Conservation (phyloP, 768 basidiomycete species). For the Boletus vinaceobasis region DNA sequence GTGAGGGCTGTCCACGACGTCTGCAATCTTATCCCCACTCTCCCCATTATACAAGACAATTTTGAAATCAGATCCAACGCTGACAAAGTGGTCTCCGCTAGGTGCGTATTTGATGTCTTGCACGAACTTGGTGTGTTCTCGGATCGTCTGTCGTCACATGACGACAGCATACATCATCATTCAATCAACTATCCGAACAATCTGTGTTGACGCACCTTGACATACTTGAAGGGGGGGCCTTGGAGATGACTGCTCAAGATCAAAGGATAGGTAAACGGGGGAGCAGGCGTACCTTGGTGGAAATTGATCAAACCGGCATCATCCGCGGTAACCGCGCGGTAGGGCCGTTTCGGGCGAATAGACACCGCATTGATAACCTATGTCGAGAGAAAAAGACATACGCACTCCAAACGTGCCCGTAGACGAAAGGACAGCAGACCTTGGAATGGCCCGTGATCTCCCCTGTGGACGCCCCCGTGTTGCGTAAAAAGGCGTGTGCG, state of each 20-base stretch:
- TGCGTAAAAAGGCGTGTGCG: constrained; percentile 80
- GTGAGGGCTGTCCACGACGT: constrained; percentile 66
- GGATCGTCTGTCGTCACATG: constrained; percentile 57
- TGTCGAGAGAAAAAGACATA: not conserved
- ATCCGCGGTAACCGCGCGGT: constrained; percentile 82
- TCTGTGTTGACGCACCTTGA: constrained; percentile 49
- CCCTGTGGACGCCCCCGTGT: constrained; percentile 80
- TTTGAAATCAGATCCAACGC: constrained; percentile 86
- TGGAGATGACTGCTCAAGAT: not conserved
- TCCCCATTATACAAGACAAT: constrained; percentile 89
- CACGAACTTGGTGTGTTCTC: constrained; percentile 87
- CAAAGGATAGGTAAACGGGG: not conserved
- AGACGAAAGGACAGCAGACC: constrained; percentile 35
- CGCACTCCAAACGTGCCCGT: not conserved
- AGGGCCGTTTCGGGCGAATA: constrained; percentile 86
- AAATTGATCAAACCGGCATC: constrained; percentile 84
- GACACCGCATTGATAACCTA: constrained; percentile 86
- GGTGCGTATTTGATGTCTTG: constrained; percentile 85
- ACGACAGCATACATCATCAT: not conserved
- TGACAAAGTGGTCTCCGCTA: constrained; percentile 79
- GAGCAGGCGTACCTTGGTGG: constrained; percentile 57
- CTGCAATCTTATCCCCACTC: constrained; percentile 72
- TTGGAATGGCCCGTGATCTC: constrained; percentile 90
- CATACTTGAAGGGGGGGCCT: constrained; percentile 88
- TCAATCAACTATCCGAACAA: not conserved